These are phyloP conservation scores for Delphinella strobiligena DNA, from an alignment of 2,329 filamentous ascomycete species.

Conservation along the genomic window DNA sequence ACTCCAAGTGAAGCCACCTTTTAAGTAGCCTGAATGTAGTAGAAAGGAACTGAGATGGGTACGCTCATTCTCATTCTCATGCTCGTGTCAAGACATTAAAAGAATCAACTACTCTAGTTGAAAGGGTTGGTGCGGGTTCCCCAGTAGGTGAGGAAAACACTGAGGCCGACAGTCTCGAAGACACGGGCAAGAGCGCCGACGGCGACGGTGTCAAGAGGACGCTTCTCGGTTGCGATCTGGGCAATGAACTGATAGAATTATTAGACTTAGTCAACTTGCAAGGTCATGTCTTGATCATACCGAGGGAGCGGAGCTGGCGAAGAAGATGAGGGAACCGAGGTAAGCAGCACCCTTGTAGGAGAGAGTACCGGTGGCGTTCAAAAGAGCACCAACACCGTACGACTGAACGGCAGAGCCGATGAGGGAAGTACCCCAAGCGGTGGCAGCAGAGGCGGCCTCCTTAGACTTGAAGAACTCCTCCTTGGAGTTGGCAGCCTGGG, in stretches of 20 bases:
- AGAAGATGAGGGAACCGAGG: slow-evolving; percentile 81
- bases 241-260: slow-evolving; percentile 60
- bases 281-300: slow-evolving; percentile 41
- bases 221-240: slow-evolving; percentile 83
- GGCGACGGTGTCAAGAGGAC: slow-evolving; percentile 78
- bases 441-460: slow-evolving; percentile 77
- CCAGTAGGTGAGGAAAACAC: slow-evolving; percentile 93
- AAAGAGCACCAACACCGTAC: slow-evolving; percentile 32
- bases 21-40: background rate
- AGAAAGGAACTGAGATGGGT: too few species aligned
- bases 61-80: background rate
- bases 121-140: slow-evolving; percentile 91
- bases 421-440: slow-evolving; percentile 82
- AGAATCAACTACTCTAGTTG: slow-evolving; percentile 44
- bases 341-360: slow-evolving; percentile 97
- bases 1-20: background rate
- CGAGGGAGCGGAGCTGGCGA: slow-evolving; percentile 75
- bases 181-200: slow-evolving; percentile 74
- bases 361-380: slow-evolving; percentile 85
- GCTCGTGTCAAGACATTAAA: slow-evolving; percentile 1
- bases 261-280: too few species aligned
- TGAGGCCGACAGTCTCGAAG: slow-evolving; percentile 86
- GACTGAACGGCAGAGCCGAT: slow-evolving; percentile 64
- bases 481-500: slow-evolving; percentile 83
- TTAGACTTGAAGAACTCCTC: slow-evolving; percentile 93